Conservation (phyloP, 2,329 filamentous ascomycete species). For the Penicillium sp. region DNA sequence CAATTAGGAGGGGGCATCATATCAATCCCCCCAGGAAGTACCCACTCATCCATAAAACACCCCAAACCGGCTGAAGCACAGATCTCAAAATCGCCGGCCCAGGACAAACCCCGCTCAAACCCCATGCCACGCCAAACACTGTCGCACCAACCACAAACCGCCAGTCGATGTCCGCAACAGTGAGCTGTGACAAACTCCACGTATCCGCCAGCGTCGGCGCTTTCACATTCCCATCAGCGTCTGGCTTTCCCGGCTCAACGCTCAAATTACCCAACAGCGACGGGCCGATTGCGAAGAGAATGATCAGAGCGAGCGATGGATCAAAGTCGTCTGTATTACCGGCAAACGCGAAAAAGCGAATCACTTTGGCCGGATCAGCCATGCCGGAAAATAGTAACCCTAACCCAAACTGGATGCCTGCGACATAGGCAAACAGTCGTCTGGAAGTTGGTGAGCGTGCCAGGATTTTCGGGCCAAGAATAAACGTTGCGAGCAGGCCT, state of each 20-base stretch:
- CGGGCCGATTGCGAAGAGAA: slow-evolving; percentile 49
- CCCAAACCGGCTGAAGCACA: slow-evolving; percentile 47
- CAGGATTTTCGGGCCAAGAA: slow-evolving; percentile 30
- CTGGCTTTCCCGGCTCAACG: slow-evolving; percentile 26
- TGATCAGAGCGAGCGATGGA: slow-evolving; percentile 48
- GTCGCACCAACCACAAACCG: slow-evolving; percentile 46
- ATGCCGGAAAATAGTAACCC: slow-evolving; percentile 52
- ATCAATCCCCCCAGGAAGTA: slow-evolving; percentile 40
- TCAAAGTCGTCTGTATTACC: slow-evolving; percentile 45
- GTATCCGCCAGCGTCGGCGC: slow-evolving; percentile 37
- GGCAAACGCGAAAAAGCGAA: slow-evolving; percentile 46
- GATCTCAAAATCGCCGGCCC: slow-evolving; percentile 48
- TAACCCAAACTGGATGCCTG: slow-evolving; percentile 49
- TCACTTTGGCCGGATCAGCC: slow-evolving; percentile 48
- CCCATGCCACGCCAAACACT: slow-evolving; percentile 51
- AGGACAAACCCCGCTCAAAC: slow-evolving; percentile 49
- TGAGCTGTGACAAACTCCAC: slow-evolving; percentile 44
- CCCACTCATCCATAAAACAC: slow-evolving; percentile 44
- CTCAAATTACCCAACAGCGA: slow-evolving; percentile 36
- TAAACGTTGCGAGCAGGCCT: slow-evolving; percentile 27
- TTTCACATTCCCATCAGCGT: slow-evolving; percentile 19
- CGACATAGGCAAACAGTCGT: slow-evolving; percentile 39
- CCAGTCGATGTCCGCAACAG: slow-evolving; percentile 45
- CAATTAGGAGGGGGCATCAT: background rate
- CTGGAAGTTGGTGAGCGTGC: slow-evolving; percentile 29